phyloP scores from a whole-genome alignment of 495 filamentous ascomycete genomes.

The Xylaria flabelliformis region DNA sequence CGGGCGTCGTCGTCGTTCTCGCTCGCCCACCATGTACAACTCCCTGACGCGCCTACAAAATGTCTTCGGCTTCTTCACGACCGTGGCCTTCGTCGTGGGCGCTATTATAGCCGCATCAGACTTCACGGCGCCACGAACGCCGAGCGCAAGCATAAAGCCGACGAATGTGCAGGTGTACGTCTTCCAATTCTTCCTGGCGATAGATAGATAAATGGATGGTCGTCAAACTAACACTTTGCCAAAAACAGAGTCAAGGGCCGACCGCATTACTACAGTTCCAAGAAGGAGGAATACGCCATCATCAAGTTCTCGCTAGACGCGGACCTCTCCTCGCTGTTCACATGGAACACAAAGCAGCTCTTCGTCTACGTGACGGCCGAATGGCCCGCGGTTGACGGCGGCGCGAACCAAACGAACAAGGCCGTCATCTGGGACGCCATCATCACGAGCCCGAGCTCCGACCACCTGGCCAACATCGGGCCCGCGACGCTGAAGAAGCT shows the following conservation, averaged over 20 bases:
- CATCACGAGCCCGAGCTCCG: constrained; percentile 71
- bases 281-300: constrained; percentile 92
- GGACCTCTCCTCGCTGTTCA: constrained; percentile 90
- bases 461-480: constrained; percentile 61
- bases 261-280: constrained; percentile 90
- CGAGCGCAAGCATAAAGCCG: constrained; percentile 67
- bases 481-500: constrained; percentile 60
- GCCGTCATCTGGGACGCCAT: constrained; percentile 96
- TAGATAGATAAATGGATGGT: not conserved
- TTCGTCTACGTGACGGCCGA: constrained; percentile 93
- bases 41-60: constrained; percentile 82
- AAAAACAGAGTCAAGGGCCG: constrained; percentile 79
- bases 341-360: constrained; percentile 99
- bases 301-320: constrained; percentile 89
- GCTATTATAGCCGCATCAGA: constrained; percentile 79
- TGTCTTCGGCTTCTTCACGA: constrained; percentile 97
- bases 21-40: constrained; percentile 76
- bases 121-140: constrained; percentile 71
- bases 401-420: constrained; percentile 62
- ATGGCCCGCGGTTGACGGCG: constrained; percentile 64
- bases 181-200: not conserved
- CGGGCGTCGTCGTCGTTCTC: not conserved
- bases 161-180: constrained; percentile 88
- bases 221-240: not conserved
- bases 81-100: constrained; percentile 83